Percentiles rank a stretch among this genome's conserved stretches.
phyloP scores from a whole-genome alignment of 495 filamentous ascomycete genomes.

The Talaromyces proteolyticus region DNA sequence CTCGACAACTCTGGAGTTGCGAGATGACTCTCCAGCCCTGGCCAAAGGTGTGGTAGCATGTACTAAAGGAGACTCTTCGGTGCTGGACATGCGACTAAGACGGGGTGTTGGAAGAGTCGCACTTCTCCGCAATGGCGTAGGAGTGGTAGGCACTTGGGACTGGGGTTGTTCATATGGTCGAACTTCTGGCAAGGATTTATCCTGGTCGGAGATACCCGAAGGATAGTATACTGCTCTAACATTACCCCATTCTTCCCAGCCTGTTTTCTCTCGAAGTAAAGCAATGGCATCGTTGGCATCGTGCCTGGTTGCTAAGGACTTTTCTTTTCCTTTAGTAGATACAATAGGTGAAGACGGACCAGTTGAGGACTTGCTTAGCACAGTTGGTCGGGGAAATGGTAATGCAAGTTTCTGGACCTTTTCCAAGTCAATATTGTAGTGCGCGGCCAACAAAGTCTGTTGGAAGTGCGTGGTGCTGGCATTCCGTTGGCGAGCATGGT shows the following conservation, averaged over 20 bases:
- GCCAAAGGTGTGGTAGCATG: constrained; percentile 17
- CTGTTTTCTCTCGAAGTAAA: constrained; percentile 50
- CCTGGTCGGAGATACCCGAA: constrained; percentile 24
- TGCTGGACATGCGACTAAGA: constrained; percentile 35
- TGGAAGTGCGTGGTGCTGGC: constrained; percentile 55
- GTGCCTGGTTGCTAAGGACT: constrained; percentile 39
- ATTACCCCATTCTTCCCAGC: constrained; percentile 65
- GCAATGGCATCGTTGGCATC: constrained; percentile 73
- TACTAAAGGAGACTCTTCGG: constrained; percentile 47
- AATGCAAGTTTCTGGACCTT: constrained; percentile 75
- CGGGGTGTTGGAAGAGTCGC: constrained; percentile 51
- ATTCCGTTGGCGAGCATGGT: constrained; percentile 75
- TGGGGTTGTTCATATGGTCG: constrained; percentile 9
- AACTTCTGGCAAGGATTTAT: constrained; percentile 18
- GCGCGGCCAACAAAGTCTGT: constrained; percentile 66
- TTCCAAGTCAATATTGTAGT: constrained; percentile 93
- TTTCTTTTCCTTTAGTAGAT: constrained; percentile 69
- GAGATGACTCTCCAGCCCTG: constrained; percentile 30
- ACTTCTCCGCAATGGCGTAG: constrained; percentile 43
- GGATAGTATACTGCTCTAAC: constrained; percentile 63
- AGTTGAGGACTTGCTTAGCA: constrained; percentile 23
- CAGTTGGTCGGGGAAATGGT: constrained; percentile 69
- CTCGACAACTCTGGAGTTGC: constrained; percentile 60
- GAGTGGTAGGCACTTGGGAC: constrained; percentile 36
- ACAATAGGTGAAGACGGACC: constrained; percentile 40